Base-by-base conservation (phyloP, 148 eudicot species). In the Salicornia ramosissima region DNA sequence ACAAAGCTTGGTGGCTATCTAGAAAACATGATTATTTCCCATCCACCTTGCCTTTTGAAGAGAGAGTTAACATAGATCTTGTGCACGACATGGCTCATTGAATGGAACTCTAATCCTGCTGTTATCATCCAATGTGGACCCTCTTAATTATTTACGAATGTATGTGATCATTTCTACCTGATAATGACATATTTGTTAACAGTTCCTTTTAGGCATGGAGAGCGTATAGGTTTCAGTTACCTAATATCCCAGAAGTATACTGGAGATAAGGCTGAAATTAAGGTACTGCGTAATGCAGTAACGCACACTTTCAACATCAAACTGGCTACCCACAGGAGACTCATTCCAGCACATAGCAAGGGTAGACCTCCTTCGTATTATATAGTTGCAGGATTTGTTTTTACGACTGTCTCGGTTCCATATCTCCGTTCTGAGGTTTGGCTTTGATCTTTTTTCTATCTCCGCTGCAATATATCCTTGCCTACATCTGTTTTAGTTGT, bases 121-220 rank as follows among this genome's bases (percentile, higher is more conserved):
- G 66, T 30, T 31, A 21, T 24, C 15, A 21, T 43, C 40, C 7
- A 25, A 28, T 46, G 43, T 28, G 55, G 31, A 51, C 2, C 51
- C 18, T 24, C 10, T 33, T 28, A 47, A 14, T 9, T 47, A 19
- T 0, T 2, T 28, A 15, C 8, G 5, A 53, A 1, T 7, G 57
- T 57, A 36, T 63, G 30, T 42, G 29, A 42, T 11, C 12, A 40
- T 21, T 19, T 3, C 14, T 39, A 63, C 49, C 30, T 42, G 24
- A 11, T 14, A 40, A 11, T 63, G 50, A 40, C 67, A 22, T 40
- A 28, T 39, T 21, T 13, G 28, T 65, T 53, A 4, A 36, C 86
- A 91, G 97, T 91, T 79, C 96, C 97, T 68, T 91, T 91, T 65
- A 84, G 97, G 81, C 97, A 87, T 79, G 97, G 97, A 36, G 97